These are phyloP conservation scores for Fusarium luffae DNA, from an alignment of 2,329 filamentous ascomycete species.

Conservation along the genomic window DNA sequence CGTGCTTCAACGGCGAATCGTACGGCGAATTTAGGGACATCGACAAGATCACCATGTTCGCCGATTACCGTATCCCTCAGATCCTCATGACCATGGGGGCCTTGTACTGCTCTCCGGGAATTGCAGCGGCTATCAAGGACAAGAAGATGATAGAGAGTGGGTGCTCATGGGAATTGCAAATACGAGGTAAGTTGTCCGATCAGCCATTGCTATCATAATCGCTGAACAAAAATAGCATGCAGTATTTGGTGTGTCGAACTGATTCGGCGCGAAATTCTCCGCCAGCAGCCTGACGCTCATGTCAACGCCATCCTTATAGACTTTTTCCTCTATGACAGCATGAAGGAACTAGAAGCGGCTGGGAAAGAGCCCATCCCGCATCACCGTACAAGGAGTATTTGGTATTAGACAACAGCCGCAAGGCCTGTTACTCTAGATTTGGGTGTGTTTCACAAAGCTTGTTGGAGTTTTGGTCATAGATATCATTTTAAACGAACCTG, in stretches of 20 bases:
- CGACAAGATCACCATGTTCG: constrained; percentile 97
- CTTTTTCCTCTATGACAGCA: constrained; percentile 95
- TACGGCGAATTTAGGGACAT: constrained; percentile 90
- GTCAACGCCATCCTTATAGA: constrained; percentile 94
- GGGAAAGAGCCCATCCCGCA: constrained; percentile 73
- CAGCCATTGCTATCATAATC: neutral
- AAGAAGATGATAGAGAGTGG: constrained; percentile 76
- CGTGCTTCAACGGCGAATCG: constrained; percentile 84
- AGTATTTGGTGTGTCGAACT: constrained; percentile 97
- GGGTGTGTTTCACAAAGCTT: constrained; percentile 4
- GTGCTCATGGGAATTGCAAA: constrained; percentile 83
- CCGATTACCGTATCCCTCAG: constrained; percentile 96
- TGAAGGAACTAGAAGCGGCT: constrained; percentile 81
- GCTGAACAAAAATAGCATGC: constrained; percentile 66
- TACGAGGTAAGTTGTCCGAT: constrained; percentile 70
- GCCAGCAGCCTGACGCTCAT: constrained; percentile 74
- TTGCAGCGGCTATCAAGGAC: constrained; percentile 76
- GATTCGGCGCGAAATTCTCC: constrained; percentile 82
- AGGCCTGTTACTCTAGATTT: constrained; percentile 17
- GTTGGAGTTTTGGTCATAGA: constrained; percentile 36
- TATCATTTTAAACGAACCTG: constrained; percentile 16
- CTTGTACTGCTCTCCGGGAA: constrained; percentile 82
- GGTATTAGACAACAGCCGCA: constrained; percentile 71
- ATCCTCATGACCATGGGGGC: constrained; percentile 87
- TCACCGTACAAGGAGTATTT: constrained; percentile 92